Evolutionary conservation across 75 land plant species (phyloP).

Genomic region (Cunninghamia lanceolata): DNA sequence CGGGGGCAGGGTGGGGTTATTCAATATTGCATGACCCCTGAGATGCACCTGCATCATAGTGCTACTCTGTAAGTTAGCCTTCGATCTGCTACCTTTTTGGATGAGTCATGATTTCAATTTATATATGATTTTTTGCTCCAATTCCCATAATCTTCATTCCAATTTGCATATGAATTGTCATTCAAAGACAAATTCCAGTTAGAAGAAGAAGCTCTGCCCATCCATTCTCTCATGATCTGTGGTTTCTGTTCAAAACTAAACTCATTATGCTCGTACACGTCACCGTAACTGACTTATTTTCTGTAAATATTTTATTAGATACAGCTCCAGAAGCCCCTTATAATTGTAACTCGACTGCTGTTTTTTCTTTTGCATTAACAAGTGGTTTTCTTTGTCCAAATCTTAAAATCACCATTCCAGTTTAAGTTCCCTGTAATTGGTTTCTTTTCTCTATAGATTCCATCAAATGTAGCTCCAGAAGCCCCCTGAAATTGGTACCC

Average conservation of each 20-base stretch:
- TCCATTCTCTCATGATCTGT: neutral
- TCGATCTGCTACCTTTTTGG: neutral
- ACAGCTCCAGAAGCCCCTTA: neutral
- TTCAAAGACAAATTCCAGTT: neutral
- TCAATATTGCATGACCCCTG: too few species aligned
- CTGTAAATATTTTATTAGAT: neutral
- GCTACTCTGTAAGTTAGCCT: neutral
- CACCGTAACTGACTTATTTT: neutral
- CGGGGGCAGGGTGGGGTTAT: too few species aligned
- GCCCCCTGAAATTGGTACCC: too few species aligned
- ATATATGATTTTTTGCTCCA: too few species aligned
- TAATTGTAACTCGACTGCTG: neutral
- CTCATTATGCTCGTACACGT: neutral
- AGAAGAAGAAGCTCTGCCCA: neutral
- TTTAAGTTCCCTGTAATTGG: too few species aligned
- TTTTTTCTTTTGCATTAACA: neutral
- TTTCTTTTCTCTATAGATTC: too few species aligned
- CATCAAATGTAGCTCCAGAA: too few species aligned
- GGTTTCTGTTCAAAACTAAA: neutral
- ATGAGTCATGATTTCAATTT: too few species aligned
- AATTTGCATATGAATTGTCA: too few species aligned
- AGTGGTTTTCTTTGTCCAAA: neutral
- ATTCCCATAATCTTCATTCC: too few species aligned
- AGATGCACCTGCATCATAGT: too few species aligned
- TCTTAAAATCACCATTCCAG: too few species aligned